Base-by-base conservation (phyloP, 140 eudicot species). In the Stevia rebaudiana region DNA sequence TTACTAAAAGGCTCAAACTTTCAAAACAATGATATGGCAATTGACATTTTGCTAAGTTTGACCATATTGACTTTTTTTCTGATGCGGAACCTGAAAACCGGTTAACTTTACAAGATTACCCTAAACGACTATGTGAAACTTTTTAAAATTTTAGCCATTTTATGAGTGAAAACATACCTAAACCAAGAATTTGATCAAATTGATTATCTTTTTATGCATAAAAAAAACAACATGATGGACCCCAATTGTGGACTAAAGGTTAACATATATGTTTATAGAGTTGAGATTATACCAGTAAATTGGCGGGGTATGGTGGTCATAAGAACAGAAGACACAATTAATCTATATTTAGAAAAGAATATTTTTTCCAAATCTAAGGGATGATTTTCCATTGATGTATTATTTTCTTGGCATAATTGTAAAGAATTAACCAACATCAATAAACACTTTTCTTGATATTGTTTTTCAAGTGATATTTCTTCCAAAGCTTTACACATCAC, bases 251-350 rank as follows among this genome's bases (percentile, higher is more conserved):
- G 24, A 7, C 17, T 65, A 11, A 65, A 65, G n/a, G 17, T 23
- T 46, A 18, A 65, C 59, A 37, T 11, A 11, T 11, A 8, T 30
- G 70, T 47, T 46, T 23, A 64, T 23, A 41, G 23, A 61, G 12
- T 64, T 1, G 8, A 16, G 58, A 15, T 13, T 63, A 25, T 83
- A 87, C 98, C 95, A 40, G 95, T 87, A 77, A 91, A 91, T 47
- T 77, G 92, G 4, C 79, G 83, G 57, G 96, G 96, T 76, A 91
- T 85, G 59, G 89, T 79, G 65, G 89, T 84, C 96, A 91, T 84
- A 57, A 91, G 92, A 74, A 80, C 79, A 43, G 98, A 91, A 72
- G 89, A 85, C 53, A 83, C 86, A 37, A 84, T 79, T 58, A 85
- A 68, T 6, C 79, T 84, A 74, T 84, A 91, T 67, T 85, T 91